Percentiles rank a stretch among this genome's conserved stretches.
These are phyloP conservation scores for Scheffersomyces quercinus DNA, from an alignment of 1,139 yeast genomes.

Conservation along the genomic window DNA sequence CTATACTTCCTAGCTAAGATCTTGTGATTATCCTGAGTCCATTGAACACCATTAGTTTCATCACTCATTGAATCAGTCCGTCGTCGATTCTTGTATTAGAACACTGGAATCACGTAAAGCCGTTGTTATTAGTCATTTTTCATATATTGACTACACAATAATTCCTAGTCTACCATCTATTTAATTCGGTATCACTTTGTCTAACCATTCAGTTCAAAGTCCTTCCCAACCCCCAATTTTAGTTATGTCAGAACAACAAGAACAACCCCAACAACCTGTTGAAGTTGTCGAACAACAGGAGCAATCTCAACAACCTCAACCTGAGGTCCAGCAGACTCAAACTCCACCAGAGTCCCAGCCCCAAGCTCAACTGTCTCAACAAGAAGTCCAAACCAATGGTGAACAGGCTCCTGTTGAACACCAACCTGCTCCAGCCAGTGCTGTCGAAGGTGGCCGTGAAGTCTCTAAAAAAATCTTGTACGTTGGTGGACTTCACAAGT, in stretches of 20 bases:
- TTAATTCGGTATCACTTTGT: too few species aligned
- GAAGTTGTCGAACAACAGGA: conserved; percentile 1
- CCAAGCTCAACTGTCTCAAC: conserved; percentile 11
- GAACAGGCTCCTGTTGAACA: conserved; percentile 1
- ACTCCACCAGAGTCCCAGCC: conserved; percentile 1
- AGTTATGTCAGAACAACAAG: conserved; percentile 10
- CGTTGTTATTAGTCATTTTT: too few species aligned
- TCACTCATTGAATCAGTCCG: too few species aligned
- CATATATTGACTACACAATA: too few species aligned
- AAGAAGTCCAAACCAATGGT: conserved; percentile 16
- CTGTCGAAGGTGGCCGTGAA: conserved; percentile 80
- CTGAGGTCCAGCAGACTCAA: background rate
- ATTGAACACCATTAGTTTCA: too few species aligned
- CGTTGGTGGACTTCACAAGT: conserved; percentile 71
- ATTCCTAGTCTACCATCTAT: too few species aligned
- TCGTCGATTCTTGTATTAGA: too few species aligned
- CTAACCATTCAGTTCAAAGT: too few species aligned
- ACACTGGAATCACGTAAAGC: too few species aligned
- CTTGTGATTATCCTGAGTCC: too few species aligned
- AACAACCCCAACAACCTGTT: conserved; percentile 5
- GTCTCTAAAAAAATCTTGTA: conserved; percentile 70
- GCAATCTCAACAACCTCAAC: background rate
- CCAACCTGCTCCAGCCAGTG: conserved; percentile 54
- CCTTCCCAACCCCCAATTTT: too few species aligned
- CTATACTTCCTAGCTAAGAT: too few species aligned